These are phyloP conservation scores for Stachybotrys echinatus DNA, from an alignment of 2,329 filamentous ascomycete species.

Conservation along the genomic window DNA sequence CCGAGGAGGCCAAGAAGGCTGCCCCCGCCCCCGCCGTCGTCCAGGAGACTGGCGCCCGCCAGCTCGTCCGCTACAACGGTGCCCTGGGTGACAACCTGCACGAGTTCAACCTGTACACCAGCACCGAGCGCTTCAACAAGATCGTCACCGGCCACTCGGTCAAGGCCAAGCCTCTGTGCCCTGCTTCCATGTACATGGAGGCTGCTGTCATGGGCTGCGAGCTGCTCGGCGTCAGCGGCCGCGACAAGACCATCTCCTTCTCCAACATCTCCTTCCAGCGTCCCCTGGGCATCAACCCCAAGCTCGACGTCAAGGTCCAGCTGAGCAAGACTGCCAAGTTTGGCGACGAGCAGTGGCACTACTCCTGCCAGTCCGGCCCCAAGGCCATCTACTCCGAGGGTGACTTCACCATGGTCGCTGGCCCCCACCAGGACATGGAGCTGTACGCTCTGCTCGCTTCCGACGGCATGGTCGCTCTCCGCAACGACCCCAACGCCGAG, in stretches of 20 bases:
- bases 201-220: constrained; percentile 9
- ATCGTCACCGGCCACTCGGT: constrained; percentile 13
- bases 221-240: constrained; percentile 6
- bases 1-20: neutral
- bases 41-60: neutral
- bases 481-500: constrained; percentile 7
- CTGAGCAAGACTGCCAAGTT: constrained; percentile 2
- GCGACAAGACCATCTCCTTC: constrained; percentile 8
- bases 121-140: constrained; percentile 1
- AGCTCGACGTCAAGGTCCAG: constrained; percentile 4
- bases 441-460: constrained; percentile 7
- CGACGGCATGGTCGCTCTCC: constrained; percentile 6
- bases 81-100: neutral
- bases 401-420: constrained; percentile 3
- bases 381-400: constrained; percentile 7
- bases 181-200: constrained; percentile 16
- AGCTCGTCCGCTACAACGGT: constrained; percentile 6
- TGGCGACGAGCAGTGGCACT: constrained; percentile 6
- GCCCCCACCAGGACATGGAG: constrained; percentile 5
- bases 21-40: neutral
- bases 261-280: constrained; percentile 8
- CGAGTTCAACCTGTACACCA: neutral
- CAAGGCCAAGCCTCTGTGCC: constrained; percentile 10
- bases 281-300: constrained; percentile 6
- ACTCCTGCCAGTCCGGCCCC: constrained; percentile 4